These are phyloP conservation scores for Penicillium desertorum DNA, from an alignment of 495 filamentous ascomycete genomes.

Conservation along the genomic window DNA sequence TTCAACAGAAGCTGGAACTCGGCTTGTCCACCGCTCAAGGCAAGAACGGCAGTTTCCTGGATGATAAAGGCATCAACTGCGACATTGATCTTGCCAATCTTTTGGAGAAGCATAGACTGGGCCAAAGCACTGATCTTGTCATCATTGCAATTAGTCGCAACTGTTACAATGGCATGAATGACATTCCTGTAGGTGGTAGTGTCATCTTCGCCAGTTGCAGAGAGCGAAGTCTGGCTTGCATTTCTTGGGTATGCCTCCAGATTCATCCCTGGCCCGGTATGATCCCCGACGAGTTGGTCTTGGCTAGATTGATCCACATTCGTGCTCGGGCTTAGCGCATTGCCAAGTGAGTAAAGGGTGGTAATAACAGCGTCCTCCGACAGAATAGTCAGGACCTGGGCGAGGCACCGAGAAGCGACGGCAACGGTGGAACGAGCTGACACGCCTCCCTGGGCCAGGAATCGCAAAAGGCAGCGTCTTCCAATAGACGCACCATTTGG, in stretches of 20 bases:
- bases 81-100: constrained; percentile 77
- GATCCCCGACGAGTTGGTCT: constrained; percentile 29
- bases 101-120: constrained; percentile 94
- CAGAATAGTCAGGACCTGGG: constrained; percentile 71
- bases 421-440: constrained; percentile 60
- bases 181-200: constrained; percentile 73
- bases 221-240: constrained; percentile 76
- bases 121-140: constrained; percentile 90
- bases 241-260: constrained; percentile 53
- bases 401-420: constrained; percentile 78
- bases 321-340: constrained; percentile 73
- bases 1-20: constrained; percentile 86
- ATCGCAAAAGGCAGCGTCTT: constrained; percentile 77
- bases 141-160: constrained; percentile 77
- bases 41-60: constrained; percentile 73
- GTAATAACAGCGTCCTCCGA: constrained; percentile 93
- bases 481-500: constrained; percentile 69
- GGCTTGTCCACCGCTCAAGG: constrained; percentile 65
- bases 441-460: constrained; percentile 75
- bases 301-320: constrained; percentile 38
- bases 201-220: constrained; percentile 70
- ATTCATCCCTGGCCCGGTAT: constrained; percentile 28
- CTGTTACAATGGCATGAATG: constrained; percentile 83
- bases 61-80: constrained; percentile 80
- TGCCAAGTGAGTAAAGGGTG: constrained; percentile 90